These are phyloP conservation scores for Melampsora abietis-canadensis DNA, from an alignment of 1,284 basidiomycete species.

Conservation along the genomic window DNA sequence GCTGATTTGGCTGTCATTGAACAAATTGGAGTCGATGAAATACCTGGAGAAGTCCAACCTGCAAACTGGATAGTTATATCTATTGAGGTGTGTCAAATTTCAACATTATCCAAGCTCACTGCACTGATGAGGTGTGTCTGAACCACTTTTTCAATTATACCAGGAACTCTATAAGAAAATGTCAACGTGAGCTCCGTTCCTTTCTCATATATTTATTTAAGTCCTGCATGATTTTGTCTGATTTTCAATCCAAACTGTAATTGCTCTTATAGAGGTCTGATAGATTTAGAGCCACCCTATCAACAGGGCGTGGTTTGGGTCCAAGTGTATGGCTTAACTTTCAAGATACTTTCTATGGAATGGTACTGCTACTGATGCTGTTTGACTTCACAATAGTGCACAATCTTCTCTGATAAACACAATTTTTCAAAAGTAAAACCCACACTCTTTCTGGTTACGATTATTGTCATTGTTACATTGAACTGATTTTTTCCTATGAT, in stretches of 20 bases:
- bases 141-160: not conserved
- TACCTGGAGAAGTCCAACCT: constrained; percentile 34
- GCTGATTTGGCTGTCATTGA: not conserved
- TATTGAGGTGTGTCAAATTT: constrained; percentile 17
- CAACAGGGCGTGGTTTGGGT: constrained; percentile 42
- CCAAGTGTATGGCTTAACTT: constrained; percentile 6
- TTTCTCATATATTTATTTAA: not conserved
- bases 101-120: not conserved
- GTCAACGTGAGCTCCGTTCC: constrained; percentile 6
- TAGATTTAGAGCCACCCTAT: constrained; percentile 36
- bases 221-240: not conserved
- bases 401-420: constrained; percentile 39
- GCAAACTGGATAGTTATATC: constrained; percentile 37
- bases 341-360: not conserved
- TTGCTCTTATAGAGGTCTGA: not conserved
- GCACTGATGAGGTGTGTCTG: not conserved
- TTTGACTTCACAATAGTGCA: constrained; percentile 12
- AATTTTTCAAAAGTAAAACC: constrained; percentile 35
- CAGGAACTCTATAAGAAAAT: constrained; percentile 39
- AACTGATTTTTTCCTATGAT: not conserved
- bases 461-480: not conserved
- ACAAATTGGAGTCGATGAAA: not conserved
- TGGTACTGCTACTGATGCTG: not conserved
- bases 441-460: not conserved
- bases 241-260: not conserved